These are phyloP conservation scores for Xylaria sp. DNA, from an alignment of 2,329 filamentous ascomycete species.

Conservation along the genomic window DNA sequence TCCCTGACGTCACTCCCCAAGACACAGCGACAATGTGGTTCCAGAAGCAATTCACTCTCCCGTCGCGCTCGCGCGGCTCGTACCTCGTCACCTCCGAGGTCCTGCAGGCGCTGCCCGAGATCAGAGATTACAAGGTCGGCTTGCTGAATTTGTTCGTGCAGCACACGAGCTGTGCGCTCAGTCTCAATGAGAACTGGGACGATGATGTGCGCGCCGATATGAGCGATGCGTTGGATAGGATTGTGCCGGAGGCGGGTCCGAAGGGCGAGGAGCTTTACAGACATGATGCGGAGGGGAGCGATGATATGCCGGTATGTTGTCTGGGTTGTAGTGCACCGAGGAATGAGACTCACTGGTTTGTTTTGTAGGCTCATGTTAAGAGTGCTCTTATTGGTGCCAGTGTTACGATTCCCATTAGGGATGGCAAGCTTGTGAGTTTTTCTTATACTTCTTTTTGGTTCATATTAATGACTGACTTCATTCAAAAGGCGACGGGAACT, in stretches of 20 bases:
- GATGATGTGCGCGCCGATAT: slow-evolving; percentile 83
- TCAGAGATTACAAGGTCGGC: slow-evolving; percentile 77
- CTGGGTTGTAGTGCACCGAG: slow-evolving; percentile 46
- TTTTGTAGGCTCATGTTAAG: slow-evolving; percentile 77
- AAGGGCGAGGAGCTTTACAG: slow-evolving; percentile 72
- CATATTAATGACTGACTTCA: slow-evolving; percentile 6
- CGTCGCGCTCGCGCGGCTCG: slow-evolving; percentile 69
- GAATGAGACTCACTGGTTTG: slow-evolving; percentile 34
- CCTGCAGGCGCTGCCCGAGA: slow-evolving; percentile 66
- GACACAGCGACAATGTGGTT: slow-evolving; percentile 69
- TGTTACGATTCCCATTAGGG: slow-evolving; percentile 82
- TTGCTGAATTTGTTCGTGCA: slow-evolving; percentile 88
- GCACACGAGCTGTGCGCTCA: slow-evolving; percentile 87
- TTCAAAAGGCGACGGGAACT: slow-evolving; percentile 51
- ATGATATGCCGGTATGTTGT: slow-evolving; percentile 81
- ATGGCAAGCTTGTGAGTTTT: slow-evolving; percentile 68
- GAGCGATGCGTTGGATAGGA: slow-evolving; percentile 86
- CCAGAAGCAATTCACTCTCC: slow-evolving; percentile 80
- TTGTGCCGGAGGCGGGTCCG: slow-evolving; percentile 72
- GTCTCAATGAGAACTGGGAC: slow-evolving; percentile 89
- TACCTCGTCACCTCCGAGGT: slow-evolving; percentile 86
- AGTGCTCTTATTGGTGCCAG: slow-evolving; percentile 82
- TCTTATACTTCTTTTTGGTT: too few species aligned
- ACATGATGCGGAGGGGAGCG: slow-evolving; percentile 78
- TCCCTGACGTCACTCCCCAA: slow-evolving; percentile 14